These are phyloP conservation scores for Calocera cornea DNA, from an alignment of 768 basidiomycete genomes.

Conservation along the genomic window DNA sequence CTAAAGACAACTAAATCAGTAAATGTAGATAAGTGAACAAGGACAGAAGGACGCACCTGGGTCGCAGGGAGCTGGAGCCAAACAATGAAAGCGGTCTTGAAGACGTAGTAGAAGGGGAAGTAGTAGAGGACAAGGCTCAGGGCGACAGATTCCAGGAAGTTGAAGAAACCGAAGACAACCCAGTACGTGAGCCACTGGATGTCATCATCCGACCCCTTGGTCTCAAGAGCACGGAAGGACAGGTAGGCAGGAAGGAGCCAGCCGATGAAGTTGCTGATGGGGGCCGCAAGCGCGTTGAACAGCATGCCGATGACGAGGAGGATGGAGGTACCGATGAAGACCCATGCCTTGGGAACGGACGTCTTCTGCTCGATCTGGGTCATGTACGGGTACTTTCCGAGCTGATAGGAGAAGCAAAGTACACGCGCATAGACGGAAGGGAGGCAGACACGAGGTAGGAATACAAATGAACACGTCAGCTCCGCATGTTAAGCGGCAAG, in stretches of 20 bases:
- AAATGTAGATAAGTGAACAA: neutral
- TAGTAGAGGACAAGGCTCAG: constrained; percentile 79
- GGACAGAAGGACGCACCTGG: constrained; percentile 41
- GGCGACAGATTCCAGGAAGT: constrained; percentile 79
- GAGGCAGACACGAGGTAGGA: constrained; percentile 38
- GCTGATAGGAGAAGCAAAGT: constrained; percentile 18
- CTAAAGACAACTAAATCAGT: too few relatives aligned
- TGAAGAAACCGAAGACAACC: constrained; percentile 88
- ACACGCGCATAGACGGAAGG: neutral
- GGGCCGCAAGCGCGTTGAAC: constrained; percentile 81
- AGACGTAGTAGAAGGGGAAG: constrained; percentile 83
- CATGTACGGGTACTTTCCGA: constrained; percentile 70
- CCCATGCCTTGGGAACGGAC: constrained; percentile 83
- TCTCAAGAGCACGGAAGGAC: constrained; percentile 87
- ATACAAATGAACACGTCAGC: constrained; percentile 9
- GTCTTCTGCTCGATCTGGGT: constrained; percentile 78
- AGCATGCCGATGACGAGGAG: constrained; percentile 63
- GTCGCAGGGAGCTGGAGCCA: constrained; percentile 82
- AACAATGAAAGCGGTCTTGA: constrained; percentile 82
- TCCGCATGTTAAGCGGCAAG: neutral
- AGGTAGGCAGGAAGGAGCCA: constrained; percentile 91
- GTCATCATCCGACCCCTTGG: constrained; percentile 69
- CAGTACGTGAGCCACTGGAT: constrained; percentile 97
- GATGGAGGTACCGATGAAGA: constrained; percentile 56
- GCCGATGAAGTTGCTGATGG: constrained; percentile 88